These are phyloP conservation scores for Colletotrichum melonis DNA, from an alignment of 2,329 filamentous ascomycete species.

Conservation along the genomic window DNA sequence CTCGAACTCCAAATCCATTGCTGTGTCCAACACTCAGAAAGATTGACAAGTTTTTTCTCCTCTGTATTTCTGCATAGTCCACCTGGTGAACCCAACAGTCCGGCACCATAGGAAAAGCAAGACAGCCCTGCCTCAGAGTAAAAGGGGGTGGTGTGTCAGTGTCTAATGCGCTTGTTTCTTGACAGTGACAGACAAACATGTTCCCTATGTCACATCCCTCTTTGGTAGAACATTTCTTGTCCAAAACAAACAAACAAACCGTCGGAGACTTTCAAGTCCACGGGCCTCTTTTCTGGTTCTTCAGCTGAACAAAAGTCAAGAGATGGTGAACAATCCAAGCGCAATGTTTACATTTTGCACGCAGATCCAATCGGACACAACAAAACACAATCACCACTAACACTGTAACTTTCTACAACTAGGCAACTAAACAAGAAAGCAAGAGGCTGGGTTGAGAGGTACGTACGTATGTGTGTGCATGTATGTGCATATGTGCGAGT, in stretches of 20 bases:
- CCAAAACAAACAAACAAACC: not conserved
- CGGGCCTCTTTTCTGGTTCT: not conserved
- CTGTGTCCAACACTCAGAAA: no score
- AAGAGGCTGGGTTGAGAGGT: not conserved
- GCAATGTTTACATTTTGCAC: not conserved
- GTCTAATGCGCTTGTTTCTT: no score
- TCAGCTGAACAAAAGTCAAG: not conserved
- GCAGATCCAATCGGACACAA: not conserved
- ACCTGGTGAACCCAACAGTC: not conserved
- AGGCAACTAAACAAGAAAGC: not conserved
- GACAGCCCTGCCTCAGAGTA: not conserved
- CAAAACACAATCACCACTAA: not conserved
- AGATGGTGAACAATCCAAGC: not conserved
- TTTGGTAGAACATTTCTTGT: no score
- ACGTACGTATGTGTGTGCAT: not conserved
- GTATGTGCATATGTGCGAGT: not conserved
- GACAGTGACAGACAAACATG: not conserved
- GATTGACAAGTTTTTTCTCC: no score
- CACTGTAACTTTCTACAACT: not conserved
- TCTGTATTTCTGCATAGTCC: not conserved
- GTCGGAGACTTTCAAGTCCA: not conserved
- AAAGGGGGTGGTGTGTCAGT: not conserved
- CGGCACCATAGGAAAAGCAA: conserved; percentile 1
- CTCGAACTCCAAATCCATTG: no score
- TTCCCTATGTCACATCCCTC: not conserved